Conservation (phyloP, 352 stramenopile genomes). For the Pythium brassicae region DNA sequence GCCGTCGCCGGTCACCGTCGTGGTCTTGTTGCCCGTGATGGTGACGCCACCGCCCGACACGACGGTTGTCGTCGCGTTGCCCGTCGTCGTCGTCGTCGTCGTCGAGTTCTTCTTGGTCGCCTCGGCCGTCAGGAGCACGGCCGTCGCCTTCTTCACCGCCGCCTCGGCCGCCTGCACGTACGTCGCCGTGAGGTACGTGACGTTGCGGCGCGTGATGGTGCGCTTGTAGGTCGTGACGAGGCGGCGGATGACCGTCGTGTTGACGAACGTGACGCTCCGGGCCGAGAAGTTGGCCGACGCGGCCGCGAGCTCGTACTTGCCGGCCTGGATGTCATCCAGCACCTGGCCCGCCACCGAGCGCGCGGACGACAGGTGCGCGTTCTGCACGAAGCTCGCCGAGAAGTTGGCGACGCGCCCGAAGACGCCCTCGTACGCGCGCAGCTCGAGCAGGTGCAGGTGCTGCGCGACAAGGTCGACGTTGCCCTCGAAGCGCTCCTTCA, state of each 20-base stretch:
- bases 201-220: slow-evolving; percentile 12
- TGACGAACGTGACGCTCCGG: slow-evolving; percentile 30
- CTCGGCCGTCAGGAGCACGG: slow-evolving; percentile 6
- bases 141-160: slow-evolving; percentile 11
- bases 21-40: slow-evolving; percentile 16
- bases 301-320: slow-evolving; percentile 40
- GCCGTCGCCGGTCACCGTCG: slow-evolving; percentile 2
- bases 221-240: slow-evolving; percentile 27
- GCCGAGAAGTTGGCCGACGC: slow-evolving; percentile 37
- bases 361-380: slow-evolving; percentile 48
- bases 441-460: slow-evolving; percentile 62
- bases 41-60: slow-evolving; percentile 7
- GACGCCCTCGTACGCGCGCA: slow-evolving; percentile 49
- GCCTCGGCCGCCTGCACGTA: slow-evolving; percentile 23
- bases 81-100: slow-evolving; percentile 18
- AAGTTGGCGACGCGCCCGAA: slow-evolving; percentile 42
- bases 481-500: slow-evolving; percentile 51
- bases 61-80: slow-evolving; percentile 7
- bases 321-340: slow-evolving; percentile 41
- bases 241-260: slow-evolving; percentile 30
- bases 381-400: slow-evolving; percentile 41
- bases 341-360: slow-evolving; percentile 42
- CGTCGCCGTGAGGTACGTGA: slow-evolving; percentile 22
- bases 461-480: slow-evolving; percentile 55
- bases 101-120: slow-evolving; percentile 6